Evolutionary conservation across 805 yeast species (phyloP), one percentile per base, ranked within the genome.

Genomic region (Teunomyces pallodes): DNA sequence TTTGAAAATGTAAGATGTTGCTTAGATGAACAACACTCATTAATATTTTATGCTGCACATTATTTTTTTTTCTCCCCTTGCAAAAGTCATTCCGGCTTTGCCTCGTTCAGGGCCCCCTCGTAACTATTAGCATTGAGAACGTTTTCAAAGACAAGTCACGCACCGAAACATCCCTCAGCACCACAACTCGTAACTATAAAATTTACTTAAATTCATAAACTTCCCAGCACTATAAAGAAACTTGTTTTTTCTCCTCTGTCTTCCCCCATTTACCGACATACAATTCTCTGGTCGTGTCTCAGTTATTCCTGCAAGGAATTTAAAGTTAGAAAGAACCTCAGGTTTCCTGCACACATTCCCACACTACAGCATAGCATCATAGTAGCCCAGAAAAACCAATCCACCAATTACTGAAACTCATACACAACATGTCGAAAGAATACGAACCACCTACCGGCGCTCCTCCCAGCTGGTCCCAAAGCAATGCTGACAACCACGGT

Each of bases 371-470:
- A 12, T 13, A 32, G 35, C n/a, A 31, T 9, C 9, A 10, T 5
- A 8, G n/a, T 5, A 38, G 14, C 41, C n/a, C 12, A 38, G 30
- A 38, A 38, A 38, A 38, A 24, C 12, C 41, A 26, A 12, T 38
- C 30, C 39, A 17, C 17, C 30, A 27, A 29, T 32, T 13, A 13
- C 35, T 5, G 45, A 42, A 30, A 14, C 27, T 6, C 27, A 2
- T 12, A 20, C 9, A 7, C 29, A 33, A 16, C 29, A 38, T 38
- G 41, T 38, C 41, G 41, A 38, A 38, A 38, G 40, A 49, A 32
- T 58, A 59, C 53, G 42, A 52, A 14, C 64, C 67, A 13, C 67
- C 67, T 5, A 62, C 65, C 8, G 67, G 67, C 24, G 57, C 62
- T 9, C 67, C 67, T 13, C 66, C 65, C 6, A 54, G 50, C 47